Base-by-base conservation (phyloP, 805 yeast genomes). In the Wickerhamiella shivajii region DNA sequence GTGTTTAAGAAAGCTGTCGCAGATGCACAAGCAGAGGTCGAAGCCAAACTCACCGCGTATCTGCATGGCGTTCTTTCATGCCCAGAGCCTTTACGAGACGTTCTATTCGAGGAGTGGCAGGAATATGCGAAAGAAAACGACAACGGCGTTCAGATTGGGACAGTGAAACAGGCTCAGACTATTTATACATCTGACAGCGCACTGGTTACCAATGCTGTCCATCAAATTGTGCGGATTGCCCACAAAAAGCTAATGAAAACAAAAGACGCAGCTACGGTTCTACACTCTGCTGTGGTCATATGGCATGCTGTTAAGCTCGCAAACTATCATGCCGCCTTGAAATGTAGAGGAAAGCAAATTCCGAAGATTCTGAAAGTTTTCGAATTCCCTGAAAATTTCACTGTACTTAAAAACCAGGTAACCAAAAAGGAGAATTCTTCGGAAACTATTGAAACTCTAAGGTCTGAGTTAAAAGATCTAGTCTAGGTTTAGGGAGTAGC, bases 331-430 rank as follows among this genome's bases (percentile, higher is more conserved):
- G 50, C 50, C 2, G 23, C 43, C 8, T 39, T 53, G 14, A 39
- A 44, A 15, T 36, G 49, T 18, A 30, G 44, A 4, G 56, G 57
- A 11, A 52, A 50, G 33, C 39, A 42, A 13, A 47, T 50, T 14
- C 56, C 57, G 5, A 47, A 47, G 21, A 27, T 53, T 3, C 39
- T 52, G 26, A 47, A 47, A 29, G 39, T 31, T 14, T 40, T 47
- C 31, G 40, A 31, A 17, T 42, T 46, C 29, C 46, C 49, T 8
- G 31, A 15, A 1, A 27, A 37, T 20, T 52, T 47, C 29, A 24
- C 11, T 5, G 40, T 27, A 13, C 42, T 52, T 19, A 42, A 45
- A 20, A 13, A 31, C 23, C n/a, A 27, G 2, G 23, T 41, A 15
- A 14, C 33, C 8, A 21, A 27, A 12, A 28, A 25, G 19, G 20